Conservation (phyloP, 1,284 basidiomycete genomes). For the Microbotryum saponariae region DNA sequence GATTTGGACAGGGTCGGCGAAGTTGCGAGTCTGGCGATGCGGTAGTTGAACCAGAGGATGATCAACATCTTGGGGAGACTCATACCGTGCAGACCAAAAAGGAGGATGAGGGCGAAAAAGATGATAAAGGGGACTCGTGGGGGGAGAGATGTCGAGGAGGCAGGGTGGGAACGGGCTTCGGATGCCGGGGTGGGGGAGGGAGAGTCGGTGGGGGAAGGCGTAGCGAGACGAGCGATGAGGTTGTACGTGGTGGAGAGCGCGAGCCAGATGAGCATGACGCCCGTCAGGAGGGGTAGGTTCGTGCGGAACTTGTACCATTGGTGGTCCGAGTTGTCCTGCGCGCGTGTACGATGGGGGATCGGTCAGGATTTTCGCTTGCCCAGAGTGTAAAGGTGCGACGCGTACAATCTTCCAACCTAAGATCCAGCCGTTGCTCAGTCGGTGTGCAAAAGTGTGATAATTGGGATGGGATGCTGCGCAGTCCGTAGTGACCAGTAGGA, state of each 20-base stretch:
- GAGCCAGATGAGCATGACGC: constrained; percentile 37
- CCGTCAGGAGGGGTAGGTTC: constrained; percentile 36
- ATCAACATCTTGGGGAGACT: constrained; percentile 68
- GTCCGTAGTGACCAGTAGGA: too few relatives aligned
- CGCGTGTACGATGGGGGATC: neutral
- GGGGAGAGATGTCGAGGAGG: neutral
- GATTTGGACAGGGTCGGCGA: constrained; percentile 43
- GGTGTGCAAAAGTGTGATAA: constrained; percentile 54
- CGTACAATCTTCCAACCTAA: constrained; percentile 45
- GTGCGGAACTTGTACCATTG: constrained; percentile 44
- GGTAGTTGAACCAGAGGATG: constrained; percentile 66
- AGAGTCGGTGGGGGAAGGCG: constrained; percentile 3
- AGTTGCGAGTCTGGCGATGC: constrained; percentile 50
- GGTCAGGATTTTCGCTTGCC: neutral
- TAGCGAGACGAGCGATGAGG: constrained; percentile 28
- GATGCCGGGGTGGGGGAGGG: constrained; percentile 29
- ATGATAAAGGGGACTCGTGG: constrained; percentile 42
- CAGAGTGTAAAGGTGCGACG: neutral
- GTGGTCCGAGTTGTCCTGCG: constrained; percentile 43
- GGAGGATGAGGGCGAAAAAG: constrained; percentile 57
- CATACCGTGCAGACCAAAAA: constrained; percentile 76
- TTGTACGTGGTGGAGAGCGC: constrained; percentile 28
- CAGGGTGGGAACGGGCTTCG: neutral
- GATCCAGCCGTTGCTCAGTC: constrained; percentile 54
- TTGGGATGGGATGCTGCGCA: constrained; percentile 53